phyloP scores from a whole-genome alignment of 2,329 filamentous ascomycete genomes.

The Fusarium kyushuense region DNA sequence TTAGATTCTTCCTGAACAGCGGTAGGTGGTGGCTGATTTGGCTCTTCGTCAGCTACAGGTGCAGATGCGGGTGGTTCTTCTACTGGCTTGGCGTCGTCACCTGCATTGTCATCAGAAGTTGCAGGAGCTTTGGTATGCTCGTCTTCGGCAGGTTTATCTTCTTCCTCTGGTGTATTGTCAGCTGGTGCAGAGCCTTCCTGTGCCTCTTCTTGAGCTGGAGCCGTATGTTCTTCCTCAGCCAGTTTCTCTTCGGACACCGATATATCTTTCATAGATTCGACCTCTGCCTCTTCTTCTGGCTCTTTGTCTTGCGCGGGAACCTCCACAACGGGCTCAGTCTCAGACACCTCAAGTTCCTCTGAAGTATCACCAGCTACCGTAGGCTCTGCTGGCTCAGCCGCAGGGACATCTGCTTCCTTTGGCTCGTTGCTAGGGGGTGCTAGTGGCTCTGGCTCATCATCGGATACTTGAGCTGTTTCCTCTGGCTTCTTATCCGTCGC shows the following conservation, averaged over 20 bases:
- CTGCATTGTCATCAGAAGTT: conserved; percentile 22
- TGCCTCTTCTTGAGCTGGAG: conserved; percentile 22
- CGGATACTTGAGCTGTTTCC: conserved; percentile 2
- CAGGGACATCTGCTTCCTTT: background rate
- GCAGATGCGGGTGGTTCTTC: conserved; percentile 19
- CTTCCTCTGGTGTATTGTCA: conserved; percentile 31
- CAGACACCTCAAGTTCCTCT: background rate
- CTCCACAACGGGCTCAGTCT: conserved; percentile 5
- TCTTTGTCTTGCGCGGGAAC: conserved; percentile 2
- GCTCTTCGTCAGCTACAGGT: conserved; percentile 13
- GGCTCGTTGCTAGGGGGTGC: background rate
- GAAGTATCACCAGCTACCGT: conserved; percentile 1
- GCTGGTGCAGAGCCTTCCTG: conserved; percentile 25
- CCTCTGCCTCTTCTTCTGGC: conserved; percentile 7
- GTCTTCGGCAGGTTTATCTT: conserved; percentile 29
- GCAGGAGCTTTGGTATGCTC: conserved; percentile 21
- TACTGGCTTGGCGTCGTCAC: conserved; percentile 26
- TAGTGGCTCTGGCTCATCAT: background rate
- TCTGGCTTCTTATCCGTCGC: conserved; percentile 9
- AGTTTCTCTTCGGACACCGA: conserved; percentile 7
- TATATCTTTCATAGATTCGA: conserved; percentile 8
- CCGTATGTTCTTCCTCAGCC: conserved; percentile 9
- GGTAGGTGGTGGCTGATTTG: conserved; percentile 8
- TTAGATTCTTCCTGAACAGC: conserved; percentile 15
- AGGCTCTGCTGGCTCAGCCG: background rate